Percentiles rank a stretch among this genome's conserved stretches.
phyloP scores from a whole-genome alignment of 192 early-diverging fungal genomes.

The Coemansia interrupta region DNA sequence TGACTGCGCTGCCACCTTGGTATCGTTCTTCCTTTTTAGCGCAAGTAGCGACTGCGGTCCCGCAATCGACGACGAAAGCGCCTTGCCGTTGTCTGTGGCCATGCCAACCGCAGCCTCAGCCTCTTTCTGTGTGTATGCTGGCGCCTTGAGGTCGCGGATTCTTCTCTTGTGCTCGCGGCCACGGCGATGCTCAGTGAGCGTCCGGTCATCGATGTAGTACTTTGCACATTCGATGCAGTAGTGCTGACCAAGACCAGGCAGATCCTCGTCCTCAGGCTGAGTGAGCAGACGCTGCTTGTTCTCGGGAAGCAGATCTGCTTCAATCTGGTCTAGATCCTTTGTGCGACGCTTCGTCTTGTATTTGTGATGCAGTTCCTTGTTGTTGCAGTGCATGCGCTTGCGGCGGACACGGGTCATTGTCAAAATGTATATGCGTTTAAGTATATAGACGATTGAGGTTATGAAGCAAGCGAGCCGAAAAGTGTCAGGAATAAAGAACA shows the following conservation, averaged over 20 bases:
- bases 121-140: slow-evolving; percentile 87
- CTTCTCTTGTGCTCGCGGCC: slow-evolving; percentile 85
- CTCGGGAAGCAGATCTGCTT: slow-evolving; percentile 78
- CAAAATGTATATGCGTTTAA: too few species aligned
- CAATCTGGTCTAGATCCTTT: slow-evolving; percentile 94
- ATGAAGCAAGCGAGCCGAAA: too few species aligned
- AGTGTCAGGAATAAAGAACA: slow-evolving; percentile 1
- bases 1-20: slow-evolving; percentile 9
- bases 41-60: slow-evolving; percentile 38
- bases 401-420: slow-evolving; percentile 42
- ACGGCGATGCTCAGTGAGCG: slow-evolving; percentile 64
- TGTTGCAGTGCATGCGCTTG: slow-evolving; percentile 53
- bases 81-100: slow-evolving; percentile 56
- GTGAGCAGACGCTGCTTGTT: slow-evolving; percentile 61
- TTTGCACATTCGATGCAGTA: slow-evolving; percentile 83
- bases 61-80: slow-evolving; percentile 11
- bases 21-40: slow-evolving; percentile 31
- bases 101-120: slow-evolving; percentile 68
- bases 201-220: slow-evolving; percentile 65
- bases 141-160: slow-evolving; percentile 73
- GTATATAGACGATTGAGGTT: too few species aligned
- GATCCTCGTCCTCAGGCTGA: slow-evolving; percentile 69
- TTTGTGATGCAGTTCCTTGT: slow-evolving; percentile 73
- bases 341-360: slow-evolving; percentile 79
- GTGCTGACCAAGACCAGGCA: slow-evolving; percentile 87